Evolutionary conservation across 176 grass and related monocot genomes (phyloP), one percentile per base, ranked within the genome.

Genomic region (bread wheat (Triticum aestivum)): DNA sequence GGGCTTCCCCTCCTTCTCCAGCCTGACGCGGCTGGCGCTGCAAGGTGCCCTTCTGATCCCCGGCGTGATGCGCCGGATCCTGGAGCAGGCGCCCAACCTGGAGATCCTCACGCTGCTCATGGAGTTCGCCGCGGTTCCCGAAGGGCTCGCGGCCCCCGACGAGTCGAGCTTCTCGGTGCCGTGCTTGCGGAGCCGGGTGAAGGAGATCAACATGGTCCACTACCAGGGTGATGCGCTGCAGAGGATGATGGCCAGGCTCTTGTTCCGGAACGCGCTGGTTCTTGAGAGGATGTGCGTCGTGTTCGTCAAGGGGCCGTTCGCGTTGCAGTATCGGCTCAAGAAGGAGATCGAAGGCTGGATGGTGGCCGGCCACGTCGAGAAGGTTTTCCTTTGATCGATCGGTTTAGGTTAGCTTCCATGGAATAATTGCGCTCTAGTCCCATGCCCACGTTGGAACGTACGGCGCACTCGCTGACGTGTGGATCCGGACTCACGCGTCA

Each of bases 191-290:
- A 12, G 15, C 9, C 2, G 23, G 1, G 34, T 73, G 34, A 73
- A 14, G 52, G 15, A 73, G 35, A 73, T 83, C 52, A 83, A 83
- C 69, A 70, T 83, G 33, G 82, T 83, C 14, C 82, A 74, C 4
- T 83, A 83, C 54, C 52, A 62, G 9, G 81, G 68, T 0, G 68
- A 56, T 5, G 39, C 2, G 51, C 49, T 54, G 9, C 81, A 83
- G 68, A 83, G 81, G 14, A 14, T 38, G 52, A 35, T 62, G 69
- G 68, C 69, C 52, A 73, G 41, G 52, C 59, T 83, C 51, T 23
- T 83, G n/a, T 70, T 83, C 4, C 39, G n/a, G 34, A 73, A 81
- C 39, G 79, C 79, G 41, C 9, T 37, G 5, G 34, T 6, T 2
- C 1, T 83, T 0, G 34, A 73, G 0, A 27, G 4, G n/a, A 9